Conservation (phyloP, 2,329 filamentous ascomycete species). For the Botrytis sinoallii region DNA sequence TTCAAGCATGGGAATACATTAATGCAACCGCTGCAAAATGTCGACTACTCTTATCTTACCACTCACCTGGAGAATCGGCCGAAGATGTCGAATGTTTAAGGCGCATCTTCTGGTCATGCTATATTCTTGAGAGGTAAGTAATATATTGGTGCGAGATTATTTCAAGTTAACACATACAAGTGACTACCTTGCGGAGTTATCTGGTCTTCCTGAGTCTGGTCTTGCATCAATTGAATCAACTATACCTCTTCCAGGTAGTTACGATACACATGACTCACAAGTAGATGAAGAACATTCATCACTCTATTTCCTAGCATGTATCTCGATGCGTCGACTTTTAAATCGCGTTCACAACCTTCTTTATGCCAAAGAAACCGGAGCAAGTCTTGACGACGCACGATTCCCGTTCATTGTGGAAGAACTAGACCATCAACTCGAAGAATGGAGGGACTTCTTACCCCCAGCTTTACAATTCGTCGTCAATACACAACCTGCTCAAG, state of each 20-base stretch:
- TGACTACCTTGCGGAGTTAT: slow-evolving; percentile 52
- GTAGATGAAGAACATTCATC: slow-evolving; percentile 44
- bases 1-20: slow-evolving; percentile 53
- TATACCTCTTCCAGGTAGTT: slow-evolving; percentile 47
- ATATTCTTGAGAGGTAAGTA: slow-evolving; percentile 49
- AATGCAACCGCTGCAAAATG: slow-evolving; percentile 49
- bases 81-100: slow-evolving; percentile 48
- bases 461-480: slow-evolving; percentile 44
- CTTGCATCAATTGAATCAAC: slow-evolving; percentile 51
- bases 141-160: neutral
- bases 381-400: slow-evolving; percentile 44
- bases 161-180: slow-evolving; percentile 33
- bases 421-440: slow-evolving; percentile 48
- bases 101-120: slow-evolving; percentile 54
- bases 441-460: slow-evolving; percentile 49
- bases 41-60: slow-evolving; percentile 48
- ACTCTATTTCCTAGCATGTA: slow-evolving; percentile 52
- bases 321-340: slow-evolving; percentile 49
- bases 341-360: slow-evolving; percentile 49
- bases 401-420: slow-evolving; percentile 50
- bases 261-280: slow-evolving; percentile 43
- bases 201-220: slow-evolving; percentile 49
- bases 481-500: slow-evolving; percentile 35
- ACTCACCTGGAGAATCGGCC: slow-evolving; percentile 36
- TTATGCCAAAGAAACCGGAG: slow-evolving; percentile 47